Percentiles rank a stretch among this genome's conserved stretches.
These are phyloP conservation scores for Massarina eburnea DNA, from an alignment of 2,329 filamentous ascomycete species.

Conservation along the genomic window DNA sequence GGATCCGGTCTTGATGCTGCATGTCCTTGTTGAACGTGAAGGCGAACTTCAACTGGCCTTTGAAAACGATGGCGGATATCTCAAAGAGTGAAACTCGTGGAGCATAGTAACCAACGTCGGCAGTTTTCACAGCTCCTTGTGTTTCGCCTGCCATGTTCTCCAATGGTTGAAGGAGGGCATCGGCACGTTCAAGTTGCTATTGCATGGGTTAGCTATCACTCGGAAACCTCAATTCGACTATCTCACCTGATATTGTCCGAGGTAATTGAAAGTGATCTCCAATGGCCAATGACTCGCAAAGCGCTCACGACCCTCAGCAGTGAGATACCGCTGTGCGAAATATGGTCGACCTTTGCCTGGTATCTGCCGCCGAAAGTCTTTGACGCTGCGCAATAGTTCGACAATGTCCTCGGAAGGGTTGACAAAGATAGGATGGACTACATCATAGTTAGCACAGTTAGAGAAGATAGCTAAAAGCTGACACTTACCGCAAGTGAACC, in stretches of 20 bases:
- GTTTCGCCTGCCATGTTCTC: conserved; percentile 52
- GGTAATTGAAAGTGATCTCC: conserved; percentile 62
- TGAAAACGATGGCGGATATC: conserved; percentile 53
- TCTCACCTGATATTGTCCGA: conserved; percentile 53
- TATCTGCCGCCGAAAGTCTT: conserved; percentile 51
- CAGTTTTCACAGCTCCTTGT: conserved; percentile 44
- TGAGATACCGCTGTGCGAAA: conserved; percentile 44
- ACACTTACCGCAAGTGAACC: conserved; percentile 58
- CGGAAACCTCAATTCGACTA: neutral
- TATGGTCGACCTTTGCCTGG: conserved; percentile 46
- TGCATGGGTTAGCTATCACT: conserved; percentile 29
- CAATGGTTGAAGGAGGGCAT: conserved; percentile 47
- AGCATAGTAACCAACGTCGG: conserved; percentile 48
- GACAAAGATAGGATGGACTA: conserved; percentile 48
- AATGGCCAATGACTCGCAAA: conserved; percentile 48
- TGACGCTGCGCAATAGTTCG: conserved; percentile 56
- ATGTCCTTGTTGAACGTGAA: conserved; percentile 56
- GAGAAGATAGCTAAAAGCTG: neutral
- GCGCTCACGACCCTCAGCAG: conserved; percentile 25
- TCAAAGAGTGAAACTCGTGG: conserved; percentile 55
- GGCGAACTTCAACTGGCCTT: conserved; percentile 50
- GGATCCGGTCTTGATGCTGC: conserved; percentile 48
- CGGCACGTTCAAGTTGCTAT: conserved; percentile 48
- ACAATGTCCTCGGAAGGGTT: conserved; percentile 39
- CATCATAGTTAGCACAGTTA: neutral